These are phyloP conservation scores for Podospora pseudocomata DNA, from an alignment of 495 filamentous ascomycete species.

Conservation along the genomic window DNA sequence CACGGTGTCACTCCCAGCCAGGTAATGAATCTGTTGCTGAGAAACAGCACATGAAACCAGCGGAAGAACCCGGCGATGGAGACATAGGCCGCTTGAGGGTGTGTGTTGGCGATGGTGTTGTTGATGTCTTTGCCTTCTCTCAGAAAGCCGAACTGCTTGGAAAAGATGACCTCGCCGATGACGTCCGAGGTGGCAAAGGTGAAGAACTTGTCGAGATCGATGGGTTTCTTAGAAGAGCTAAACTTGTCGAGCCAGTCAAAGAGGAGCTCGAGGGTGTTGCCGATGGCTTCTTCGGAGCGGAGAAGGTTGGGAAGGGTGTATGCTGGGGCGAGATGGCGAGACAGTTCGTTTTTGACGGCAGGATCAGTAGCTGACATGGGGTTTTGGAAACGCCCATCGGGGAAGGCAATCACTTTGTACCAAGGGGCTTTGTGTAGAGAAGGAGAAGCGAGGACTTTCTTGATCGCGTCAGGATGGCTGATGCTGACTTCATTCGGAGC, in stretches of 20 bases:
- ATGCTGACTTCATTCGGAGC: constrained; percentile 48
- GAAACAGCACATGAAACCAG: constrained; percentile 32
- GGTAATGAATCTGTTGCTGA: constrained; percentile 44
- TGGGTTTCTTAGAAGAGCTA: constrained; percentile 18
- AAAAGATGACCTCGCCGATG: constrained; percentile 35
- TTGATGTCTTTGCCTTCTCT: constrained; percentile 40
- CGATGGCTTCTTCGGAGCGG: constrained; percentile 41
- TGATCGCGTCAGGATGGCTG: constrained; percentile 45
- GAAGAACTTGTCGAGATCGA: constrained; percentile 38
- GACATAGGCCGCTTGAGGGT: constrained; percentile 26
- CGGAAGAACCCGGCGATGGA: constrained; percentile 42
- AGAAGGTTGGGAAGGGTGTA: constrained; percentile 45
- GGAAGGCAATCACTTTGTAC: constrained; percentile 39
- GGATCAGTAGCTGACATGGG: constrained; percentile 45
- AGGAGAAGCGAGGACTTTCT: constrained; percentile 26
- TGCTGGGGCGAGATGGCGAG: constrained; percentile 37
- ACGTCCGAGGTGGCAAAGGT: constrained; percentile 41
- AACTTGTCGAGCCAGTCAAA: constrained; percentile 34
- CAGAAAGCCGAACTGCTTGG: constrained; percentile 43
- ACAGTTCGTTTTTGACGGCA: constrained; percentile 35
- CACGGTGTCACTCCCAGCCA: constrained; percentile 41
- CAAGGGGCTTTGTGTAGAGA: constrained; percentile 28
- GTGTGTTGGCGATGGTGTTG: constrained; percentile 34
- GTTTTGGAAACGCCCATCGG: constrained; percentile 42
- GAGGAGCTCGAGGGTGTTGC: constrained; percentile 33